phyloP scores from a whole-genome alignment of 768 basidiomycete species.

The Tricholoma hemisulphureum region DNA sequence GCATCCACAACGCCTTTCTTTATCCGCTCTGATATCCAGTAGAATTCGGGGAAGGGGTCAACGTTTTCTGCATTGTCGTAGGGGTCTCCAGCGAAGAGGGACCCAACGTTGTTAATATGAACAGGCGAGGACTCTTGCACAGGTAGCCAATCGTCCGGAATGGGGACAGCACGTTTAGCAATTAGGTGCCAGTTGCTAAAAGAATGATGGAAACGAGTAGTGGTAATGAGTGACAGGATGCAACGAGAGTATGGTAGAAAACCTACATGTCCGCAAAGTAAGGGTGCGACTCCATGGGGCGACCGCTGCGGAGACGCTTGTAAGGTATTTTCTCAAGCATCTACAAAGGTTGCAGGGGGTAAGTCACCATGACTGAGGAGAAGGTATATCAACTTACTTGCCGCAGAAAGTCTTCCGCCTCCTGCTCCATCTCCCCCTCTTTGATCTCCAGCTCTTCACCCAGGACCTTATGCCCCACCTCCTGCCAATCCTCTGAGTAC shows the following conservation, averaged over 20 bases:
- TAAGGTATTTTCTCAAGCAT: background rate
- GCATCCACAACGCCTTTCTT: background rate
- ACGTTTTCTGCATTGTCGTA: background rate
- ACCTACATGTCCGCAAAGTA: background rate
- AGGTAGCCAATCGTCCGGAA: background rate
- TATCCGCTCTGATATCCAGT: background rate
- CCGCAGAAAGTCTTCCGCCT: background rate
- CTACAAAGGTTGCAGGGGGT: background rate
- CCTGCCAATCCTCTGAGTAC: background rate
- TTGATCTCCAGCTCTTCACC: background rate
- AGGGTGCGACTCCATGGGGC: background rate
- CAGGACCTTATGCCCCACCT: background rate
- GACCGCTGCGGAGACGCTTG: background rate
- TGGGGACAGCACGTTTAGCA: background rate
- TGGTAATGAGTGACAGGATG: background rate
- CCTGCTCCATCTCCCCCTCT: background rate
- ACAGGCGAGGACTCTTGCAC: background rate
- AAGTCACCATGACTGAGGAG: no score
- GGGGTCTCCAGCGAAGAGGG: background rate
- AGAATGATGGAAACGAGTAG: background rate
- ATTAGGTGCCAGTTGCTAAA: background rate
- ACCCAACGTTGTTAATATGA: background rate
- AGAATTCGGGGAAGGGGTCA: background rate
- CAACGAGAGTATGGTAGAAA: background rate
- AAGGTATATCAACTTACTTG: background rate